Evolutionary conservation across 164 flowering plant genomes (phyloP), one percentile per base, ranked within the genome.

Genomic region (Annona cherimola): DNA sequence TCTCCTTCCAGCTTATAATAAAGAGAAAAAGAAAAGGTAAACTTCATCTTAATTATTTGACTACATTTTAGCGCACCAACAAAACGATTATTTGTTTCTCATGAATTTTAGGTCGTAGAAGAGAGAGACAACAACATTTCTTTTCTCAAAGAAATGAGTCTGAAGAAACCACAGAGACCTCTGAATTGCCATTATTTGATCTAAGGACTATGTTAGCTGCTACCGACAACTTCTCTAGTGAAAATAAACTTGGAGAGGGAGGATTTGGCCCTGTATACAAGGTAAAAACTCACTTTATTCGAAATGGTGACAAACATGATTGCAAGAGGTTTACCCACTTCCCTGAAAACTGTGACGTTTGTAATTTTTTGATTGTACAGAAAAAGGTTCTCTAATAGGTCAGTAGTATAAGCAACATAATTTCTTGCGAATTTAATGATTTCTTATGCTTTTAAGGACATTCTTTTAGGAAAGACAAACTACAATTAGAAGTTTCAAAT

Each of bases 41-140:
- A 1, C 55, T 78, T 3, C 76, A 83, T 0, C 57, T 50, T 26
- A 0, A 77, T 83, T 20, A 70, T 50, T 50, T 85, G 86, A 61
- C 3, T 16, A 50, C 9, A 11, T 50, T 50, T 16, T 71, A 80
- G 61, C 26, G 35, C 71, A 5, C 81, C 81, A 9, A 82, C 74
- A 69, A 45, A 2, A 39, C 9, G 4, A 83, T 83, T 0, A 81
- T 69, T 46, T 65, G 9, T 5, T 69, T 70, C 3, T 39, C 55
- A 4, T 40, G 61, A 2, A 73, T 77, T 42, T 78, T 77, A 81
- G 57, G 76, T 0, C 7, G 20, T 12, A 81, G 81, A 45, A 67
- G 18, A 26, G 40, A 20, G 40, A 4, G 78, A 69, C 2, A 16
- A 2, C 11, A 50, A 9, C 14, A 16, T 9, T 9, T 50, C 50